phyloP scores from a whole-genome alignment of 2,329 filamentous ascomycete species.

The Periconia macrospinosa region DNA sequence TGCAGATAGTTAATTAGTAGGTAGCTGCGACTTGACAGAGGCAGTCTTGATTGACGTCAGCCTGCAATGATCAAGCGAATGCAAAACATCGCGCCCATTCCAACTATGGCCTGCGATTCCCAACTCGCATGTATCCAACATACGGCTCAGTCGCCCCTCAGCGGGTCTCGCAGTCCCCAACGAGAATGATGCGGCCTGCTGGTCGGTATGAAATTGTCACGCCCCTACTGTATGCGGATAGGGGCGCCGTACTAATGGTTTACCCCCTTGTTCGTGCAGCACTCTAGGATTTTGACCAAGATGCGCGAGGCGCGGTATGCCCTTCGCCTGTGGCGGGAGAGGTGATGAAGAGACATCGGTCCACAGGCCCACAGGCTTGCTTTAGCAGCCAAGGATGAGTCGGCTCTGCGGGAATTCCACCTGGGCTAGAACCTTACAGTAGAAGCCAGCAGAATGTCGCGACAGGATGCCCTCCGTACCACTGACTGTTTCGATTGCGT shows the following conservation, averaged over 20 bases:
- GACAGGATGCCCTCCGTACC: slow-evolving; percentile 5
- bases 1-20: slow-evolving; percentile 9
- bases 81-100: slow-evolving; percentile 2
- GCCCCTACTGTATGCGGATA: background rate
- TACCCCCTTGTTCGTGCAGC: slow-evolving; percentile 5
- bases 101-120: slow-evolving; percentile 8
- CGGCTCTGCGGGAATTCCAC: background rate
- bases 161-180: background rate
- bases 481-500: background rate
- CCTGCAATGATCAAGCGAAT: slow-evolving; percentile 4
- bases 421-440: slow-evolving; percentile 6
- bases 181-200: background rate
- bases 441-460: slow-evolving; percentile 14
- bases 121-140: slow-evolving; percentile 4
- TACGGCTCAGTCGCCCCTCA: background rate
- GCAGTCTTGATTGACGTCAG: slow-evolving; percentile 7
- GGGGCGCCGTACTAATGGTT: background rate
- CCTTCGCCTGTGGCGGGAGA: slow-evolving; percentile 35
- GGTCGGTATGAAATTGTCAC: background rate
- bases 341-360: background rate
- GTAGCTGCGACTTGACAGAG: slow-evolving; percentile 1
- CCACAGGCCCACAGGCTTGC: background rate
- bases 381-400: background rate
- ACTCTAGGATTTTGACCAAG: background rate
- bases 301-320: slow-evolving; percentile 13